These are phyloP conservation scores for Neonectria ditissima DNA, from an alignment of 2,329 filamentous ascomycete genomes.

Conservation along the genomic window DNA sequence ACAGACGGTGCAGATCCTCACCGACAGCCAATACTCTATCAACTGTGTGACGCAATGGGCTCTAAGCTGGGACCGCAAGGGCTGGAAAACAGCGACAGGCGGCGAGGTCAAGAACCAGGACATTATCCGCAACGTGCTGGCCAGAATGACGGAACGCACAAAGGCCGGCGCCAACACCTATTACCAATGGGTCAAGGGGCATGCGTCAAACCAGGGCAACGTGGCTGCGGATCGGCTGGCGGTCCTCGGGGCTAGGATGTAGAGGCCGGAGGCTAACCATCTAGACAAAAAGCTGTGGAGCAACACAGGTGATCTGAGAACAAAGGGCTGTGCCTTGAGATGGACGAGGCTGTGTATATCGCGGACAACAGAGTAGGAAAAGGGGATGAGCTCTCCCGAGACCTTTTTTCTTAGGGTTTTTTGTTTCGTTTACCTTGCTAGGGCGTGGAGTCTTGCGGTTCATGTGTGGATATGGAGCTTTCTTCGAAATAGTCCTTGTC, in stretches of 20 bases:
- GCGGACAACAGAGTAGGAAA: slow-evolving; percentile 11
- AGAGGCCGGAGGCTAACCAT: slow-evolving; percentile 6
- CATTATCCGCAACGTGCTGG: slow-evolving; percentile 78
- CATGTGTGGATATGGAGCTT: neutral
- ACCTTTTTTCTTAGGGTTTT: too few species aligned
- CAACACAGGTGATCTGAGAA: neutral
- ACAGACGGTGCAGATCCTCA: slow-evolving; percentile 79
- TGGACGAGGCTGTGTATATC: slow-evolving; percentile 17
- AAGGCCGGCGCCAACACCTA: slow-evolving; percentile 70
- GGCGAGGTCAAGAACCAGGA: slow-evolving; percentile 89
- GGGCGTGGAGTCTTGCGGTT: slow-evolving; percentile 9
- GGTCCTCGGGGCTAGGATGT: slow-evolving; percentile 59
- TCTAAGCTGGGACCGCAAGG: slow-evolving; percentile 77
- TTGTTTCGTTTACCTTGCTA: slow-evolving; percentile 8
- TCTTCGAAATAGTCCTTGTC: neutral
- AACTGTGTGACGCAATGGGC: slow-evolving; percentile 91
- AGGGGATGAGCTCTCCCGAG: neutral
- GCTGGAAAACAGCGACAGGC: slow-evolving; percentile 79
- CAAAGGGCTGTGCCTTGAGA: slow-evolving; percentile 20
- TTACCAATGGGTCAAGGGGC: slow-evolving; percentile 93
- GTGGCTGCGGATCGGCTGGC: slow-evolving; percentile 83
- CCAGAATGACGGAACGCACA: slow-evolving; percentile 77
- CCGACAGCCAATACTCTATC: slow-evolving; percentile 93
- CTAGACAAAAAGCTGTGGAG: neutral
- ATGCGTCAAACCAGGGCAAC: slow-evolving; percentile 79